Conservation (phyloP, 306 rosid species). For the Clitoria ternatea region DNA sequence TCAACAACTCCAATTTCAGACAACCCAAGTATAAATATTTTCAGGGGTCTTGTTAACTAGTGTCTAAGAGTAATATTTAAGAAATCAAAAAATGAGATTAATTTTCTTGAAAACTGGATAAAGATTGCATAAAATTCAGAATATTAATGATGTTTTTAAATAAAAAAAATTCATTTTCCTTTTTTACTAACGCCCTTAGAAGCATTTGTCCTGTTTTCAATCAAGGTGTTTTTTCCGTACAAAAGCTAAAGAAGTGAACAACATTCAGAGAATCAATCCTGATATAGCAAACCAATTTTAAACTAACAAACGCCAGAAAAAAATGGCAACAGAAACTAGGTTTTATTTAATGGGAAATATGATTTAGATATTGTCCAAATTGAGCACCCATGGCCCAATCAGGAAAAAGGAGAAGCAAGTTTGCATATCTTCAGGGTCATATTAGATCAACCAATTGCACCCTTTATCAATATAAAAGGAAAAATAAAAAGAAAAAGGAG, state of each 20-base stretch:
- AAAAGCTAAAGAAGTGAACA: conserved; percentile 3
- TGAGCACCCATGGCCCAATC: neutral
- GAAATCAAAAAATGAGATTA: no score
- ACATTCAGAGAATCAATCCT: neutral
- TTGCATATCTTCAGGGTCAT: neutral
- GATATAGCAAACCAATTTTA: neutral
- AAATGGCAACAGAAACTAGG: neutral
- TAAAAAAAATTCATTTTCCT: no score
- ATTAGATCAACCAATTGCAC: conserved; percentile 8
- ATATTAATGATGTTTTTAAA: no score
- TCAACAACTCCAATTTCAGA: conserved; percentile 20
- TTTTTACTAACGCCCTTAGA: no score
- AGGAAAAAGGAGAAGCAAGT: neutral
- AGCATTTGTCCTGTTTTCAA: no score
- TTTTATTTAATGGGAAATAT: neutral
- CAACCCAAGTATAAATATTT: neutral
- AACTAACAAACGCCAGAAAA: neutral
- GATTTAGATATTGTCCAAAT: neutral
- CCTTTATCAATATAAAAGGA: neutral
- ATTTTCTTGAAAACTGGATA: no score
- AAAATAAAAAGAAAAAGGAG: neutral
- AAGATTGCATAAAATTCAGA: no score
- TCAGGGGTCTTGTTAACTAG: no score
- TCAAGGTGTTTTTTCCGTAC: no score
- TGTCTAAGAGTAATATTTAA: no score